A percentile compares a stretch with the other conserved stretches of the same genome.
phyloP scores from a whole-genome alignment of 2,329 filamentous ascomycete genomes.

The Annulohypoxylon truncatum region DNA sequence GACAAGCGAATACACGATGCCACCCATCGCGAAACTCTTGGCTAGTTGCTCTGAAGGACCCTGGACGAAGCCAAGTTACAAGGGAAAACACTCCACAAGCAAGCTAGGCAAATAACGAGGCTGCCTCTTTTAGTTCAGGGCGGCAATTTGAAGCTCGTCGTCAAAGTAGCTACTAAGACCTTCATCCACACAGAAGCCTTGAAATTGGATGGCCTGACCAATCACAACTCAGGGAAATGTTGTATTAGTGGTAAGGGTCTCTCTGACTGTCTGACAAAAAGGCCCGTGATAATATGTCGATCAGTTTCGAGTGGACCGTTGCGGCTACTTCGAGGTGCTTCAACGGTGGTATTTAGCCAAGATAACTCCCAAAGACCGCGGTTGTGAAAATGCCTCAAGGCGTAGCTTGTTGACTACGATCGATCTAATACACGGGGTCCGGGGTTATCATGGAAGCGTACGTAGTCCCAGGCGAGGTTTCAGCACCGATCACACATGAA shows the following conservation, averaged over 20 bases:
- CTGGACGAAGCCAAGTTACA: slow-evolving; percentile 33
- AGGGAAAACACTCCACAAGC: slow-evolving; percentile 35
- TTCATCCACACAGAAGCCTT: slow-evolving; percentile 30
- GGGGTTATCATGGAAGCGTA: slow-evolving; percentile 27
- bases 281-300: slow-evolving; percentile 42
- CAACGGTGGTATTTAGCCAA: slow-evolving; percentile 38
- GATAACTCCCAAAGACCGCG: slow-evolving; percentile 24
- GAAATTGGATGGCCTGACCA: slow-evolving; percentile 42
- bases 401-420: slow-evolving; percentile 30
- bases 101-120: slow-evolving; percentile 19
- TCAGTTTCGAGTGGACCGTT: slow-evolving; percentile 46
- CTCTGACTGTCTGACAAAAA: slow-evolving; percentile 44
- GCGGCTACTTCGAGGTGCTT: slow-evolving; percentile 31
- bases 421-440: slow-evolving; percentile 29
- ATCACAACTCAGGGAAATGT: slow-evolving; percentile 34
- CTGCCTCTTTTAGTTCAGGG: slow-evolving; percentile 18
- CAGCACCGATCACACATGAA: slow-evolving; percentile 45
- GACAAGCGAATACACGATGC: slow-evolving; percentile 27
- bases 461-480: slow-evolving; percentile 39
- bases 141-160: slow-evolving; percentile 33
- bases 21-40: slow-evolving; percentile 44
- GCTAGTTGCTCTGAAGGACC: slow-evolving; percentile 40
- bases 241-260: slow-evolving; percentile 35
- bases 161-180: slow-evolving; percentile 33
- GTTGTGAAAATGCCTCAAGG: slow-evolving; percentile 46